Evolutionary conservation across 257 asterid genomes (phyloP), one percentile per base, ranked within the genome.

Genomic region (Verbascum thapsus): DNA sequence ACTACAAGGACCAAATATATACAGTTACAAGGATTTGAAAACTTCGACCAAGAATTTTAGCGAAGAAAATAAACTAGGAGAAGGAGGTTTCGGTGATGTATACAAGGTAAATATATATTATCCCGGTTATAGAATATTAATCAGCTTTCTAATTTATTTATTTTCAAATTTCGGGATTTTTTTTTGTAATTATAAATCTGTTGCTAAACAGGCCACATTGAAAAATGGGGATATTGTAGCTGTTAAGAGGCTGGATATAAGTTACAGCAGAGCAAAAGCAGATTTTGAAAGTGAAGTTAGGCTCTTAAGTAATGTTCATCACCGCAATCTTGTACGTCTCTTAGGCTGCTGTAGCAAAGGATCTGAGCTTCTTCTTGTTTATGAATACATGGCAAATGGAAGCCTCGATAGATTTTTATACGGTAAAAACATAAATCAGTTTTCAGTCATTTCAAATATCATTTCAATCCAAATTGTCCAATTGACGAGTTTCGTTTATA

Each of bases 271-370:
- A 70, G 95, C 84, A 67, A 78, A 80, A 63, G 72, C 80, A 30
- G 94, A 85, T 50, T 91, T 91, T 18, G 98, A 88, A 61, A 80
- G 71, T 30, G 98, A 90, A 77, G 96, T 83, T 8, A 80, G 84
- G 72, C 95, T 90, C 17, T 80, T 90, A 61, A 85, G 95, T 37
- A 90, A 90, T 61, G 95, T 88, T 50, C 98, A 90, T 79, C 98
- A 88, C 38, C 95, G 96, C 45, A 90, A 90, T 58, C 95, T 88
- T 37, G 69, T 87, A 39, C 98, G 98, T 11, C 73, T 90, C 2
- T 56, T 90, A 38, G 96, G 98, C 23, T 90, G 85, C 74, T 85
- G 91, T 38, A 73, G 35, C 51, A 85, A 80, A 80, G 89, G 86
- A 66, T 67, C 87, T 35, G 86, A 88, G 48, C 80, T 88, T 12